phyloP scores from a whole-genome alignment of 2,329 filamentous ascomycete species.

The Beauveria scarabaeidicola region DNA sequence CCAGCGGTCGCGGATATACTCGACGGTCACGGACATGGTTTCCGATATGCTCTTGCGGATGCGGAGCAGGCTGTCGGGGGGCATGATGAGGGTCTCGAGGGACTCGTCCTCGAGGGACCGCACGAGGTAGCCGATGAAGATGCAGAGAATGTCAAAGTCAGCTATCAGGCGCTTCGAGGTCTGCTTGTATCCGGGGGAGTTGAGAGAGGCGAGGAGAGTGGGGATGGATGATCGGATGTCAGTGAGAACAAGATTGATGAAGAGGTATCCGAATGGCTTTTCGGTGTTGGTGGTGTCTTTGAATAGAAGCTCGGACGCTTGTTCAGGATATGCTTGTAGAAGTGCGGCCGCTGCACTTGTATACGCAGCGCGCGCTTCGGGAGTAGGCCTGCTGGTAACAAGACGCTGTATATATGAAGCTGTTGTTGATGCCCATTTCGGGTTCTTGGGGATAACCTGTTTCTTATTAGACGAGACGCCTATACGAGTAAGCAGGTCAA shows the following conservation, averaged over 20 bases:
- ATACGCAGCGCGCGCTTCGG: slow-evolving; percentile 48
- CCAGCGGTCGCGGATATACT: slow-evolving; percentile 63
- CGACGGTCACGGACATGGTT: slow-evolving; percentile 53
- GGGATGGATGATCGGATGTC: slow-evolving; percentile 58
- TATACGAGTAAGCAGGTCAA: not conserved
- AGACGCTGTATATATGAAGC: slow-evolving; percentile 43
- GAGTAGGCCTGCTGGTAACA: slow-evolving; percentile 45
- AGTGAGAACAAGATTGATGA: slow-evolving; percentile 57
- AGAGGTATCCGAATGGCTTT: slow-evolving; percentile 52
- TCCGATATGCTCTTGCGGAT: slow-evolving; percentile 53
- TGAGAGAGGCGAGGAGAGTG: slow-evolving; percentile 48
- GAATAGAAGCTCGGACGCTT: slow-evolving; percentile 44
- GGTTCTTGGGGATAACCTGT: slow-evolving; percentile 40
- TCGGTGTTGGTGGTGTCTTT: slow-evolving; percentile 30
- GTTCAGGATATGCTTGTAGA: slow-evolving; percentile 44
- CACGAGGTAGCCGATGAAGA: slow-evolving; percentile 51
- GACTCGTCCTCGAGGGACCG: slow-evolving; percentile 42
- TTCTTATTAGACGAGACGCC: slow-evolving; percentile 9
- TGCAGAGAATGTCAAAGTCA: slow-evolving; percentile 53
- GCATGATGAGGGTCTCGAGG: slow-evolving; percentile 34
- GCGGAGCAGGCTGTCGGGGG: slow-evolving; percentile 52
- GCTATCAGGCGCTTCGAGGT: slow-evolving; percentile 48
- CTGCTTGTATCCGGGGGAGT: slow-evolving; percentile 42
- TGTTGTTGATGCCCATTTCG: slow-evolving; percentile 44
- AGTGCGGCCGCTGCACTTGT: slow-evolving; percentile 50